Conservation (phyloP, 2,329 filamentous ascomycete species). For the Alternaria gaisen region DNA sequence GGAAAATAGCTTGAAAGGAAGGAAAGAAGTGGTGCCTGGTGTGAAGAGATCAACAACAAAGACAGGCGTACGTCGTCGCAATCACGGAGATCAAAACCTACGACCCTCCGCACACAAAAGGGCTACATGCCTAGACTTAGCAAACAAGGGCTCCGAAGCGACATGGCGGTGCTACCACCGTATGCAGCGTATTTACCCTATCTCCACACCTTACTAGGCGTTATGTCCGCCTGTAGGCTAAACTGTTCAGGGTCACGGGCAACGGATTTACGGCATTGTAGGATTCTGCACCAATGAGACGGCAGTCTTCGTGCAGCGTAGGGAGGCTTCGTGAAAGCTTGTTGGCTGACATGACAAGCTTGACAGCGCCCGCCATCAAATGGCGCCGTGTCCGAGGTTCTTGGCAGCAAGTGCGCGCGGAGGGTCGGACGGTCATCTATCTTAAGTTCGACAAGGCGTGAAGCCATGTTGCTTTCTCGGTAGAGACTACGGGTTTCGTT, state of each 20-base stretch:
- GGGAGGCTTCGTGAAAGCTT: slow-evolving; percentile 1
- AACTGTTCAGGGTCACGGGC: neutral
- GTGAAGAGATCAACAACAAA: neutral
- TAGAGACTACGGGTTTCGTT: neutral
- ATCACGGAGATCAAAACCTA: neutral
- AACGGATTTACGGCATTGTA: neutral
- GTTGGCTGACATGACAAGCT: neutral
- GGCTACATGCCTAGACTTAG: neutral
- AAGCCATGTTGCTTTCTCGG: neutral
- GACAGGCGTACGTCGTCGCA: neutral
- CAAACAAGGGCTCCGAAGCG: neutral
- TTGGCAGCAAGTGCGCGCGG: slow-evolving; percentile 1
- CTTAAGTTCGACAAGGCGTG: neutral
- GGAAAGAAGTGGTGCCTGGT: neutral
- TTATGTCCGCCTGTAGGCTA: neutral
- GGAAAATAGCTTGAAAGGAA: neutral
- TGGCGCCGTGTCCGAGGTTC: neutral
- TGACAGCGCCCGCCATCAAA: neutral
- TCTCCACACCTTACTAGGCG: neutral
- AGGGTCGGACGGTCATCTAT: slow-evolving; percentile 12
- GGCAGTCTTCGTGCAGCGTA: neutral
- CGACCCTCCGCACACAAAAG: slow-evolving; percentile 10
- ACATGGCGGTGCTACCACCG: neutral
- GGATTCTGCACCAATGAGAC: slow-evolving; percentile 2
- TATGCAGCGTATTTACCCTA: neutral